Evolutionary conservation across 371 early-diverging fungal species (phyloP).

Genomic region (Capillidium heterosporum): DNA sequence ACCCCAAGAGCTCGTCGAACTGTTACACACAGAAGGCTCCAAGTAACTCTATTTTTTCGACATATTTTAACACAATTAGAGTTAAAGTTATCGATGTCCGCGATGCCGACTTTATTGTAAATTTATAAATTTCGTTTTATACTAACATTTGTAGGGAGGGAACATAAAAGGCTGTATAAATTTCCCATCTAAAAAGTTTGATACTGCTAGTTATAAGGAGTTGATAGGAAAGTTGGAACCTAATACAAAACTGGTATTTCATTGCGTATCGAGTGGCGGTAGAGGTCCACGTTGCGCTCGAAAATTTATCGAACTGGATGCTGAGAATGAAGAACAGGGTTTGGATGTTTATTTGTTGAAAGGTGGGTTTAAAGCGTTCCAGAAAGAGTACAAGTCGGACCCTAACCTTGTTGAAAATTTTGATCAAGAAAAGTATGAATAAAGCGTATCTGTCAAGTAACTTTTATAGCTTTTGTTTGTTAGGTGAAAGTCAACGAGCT

Average conservation of each 20-base stretch:
- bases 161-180: constrained; percentile 60
- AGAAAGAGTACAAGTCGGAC: constrained; percentile 27
- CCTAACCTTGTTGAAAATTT: constrained; percentile 40
- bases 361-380: constrained; percentile 57
- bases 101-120: constrained; percentile 47
- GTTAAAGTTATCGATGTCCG: constrained; percentile 52
- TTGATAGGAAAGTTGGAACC: constrained; percentile 25
- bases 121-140: background rate
- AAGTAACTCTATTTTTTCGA: no score
- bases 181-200: constrained; percentile 42
- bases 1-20: no score
- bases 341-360: constrained; percentile 38
- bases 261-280: constrained; percentile 69
- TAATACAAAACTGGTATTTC: constrained; percentile 53
- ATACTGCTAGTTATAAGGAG: constrained; percentile 18
- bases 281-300: constrained; percentile 70
- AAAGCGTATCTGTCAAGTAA: no score
- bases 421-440: constrained; percentile 28
- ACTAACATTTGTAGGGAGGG: constrained; percentile 34
- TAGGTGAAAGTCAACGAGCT: no score
- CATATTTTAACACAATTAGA: no score
- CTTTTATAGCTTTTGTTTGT: no score
- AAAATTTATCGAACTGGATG: constrained; percentile 34
- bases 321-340: constrained; percentile 8
- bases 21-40: no score